phyloP scores from a whole-genome alignment of 306 rosid genomes.

The Lathyrus aphaca region DNA sequence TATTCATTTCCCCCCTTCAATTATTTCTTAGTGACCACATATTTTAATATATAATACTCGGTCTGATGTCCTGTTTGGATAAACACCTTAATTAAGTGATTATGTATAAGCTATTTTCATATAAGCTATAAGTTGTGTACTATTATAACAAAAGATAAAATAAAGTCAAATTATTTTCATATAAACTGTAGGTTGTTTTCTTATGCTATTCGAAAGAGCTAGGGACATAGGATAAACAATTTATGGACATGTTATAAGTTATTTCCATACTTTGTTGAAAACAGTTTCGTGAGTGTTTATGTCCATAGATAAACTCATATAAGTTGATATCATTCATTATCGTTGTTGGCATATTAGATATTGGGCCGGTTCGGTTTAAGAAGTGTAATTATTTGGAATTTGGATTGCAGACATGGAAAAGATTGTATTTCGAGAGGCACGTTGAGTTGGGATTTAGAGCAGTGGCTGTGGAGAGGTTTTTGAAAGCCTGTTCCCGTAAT shows the following conservation, averaged over 20 bases:
- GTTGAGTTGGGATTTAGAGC: conserved; percentile 56
- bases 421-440: conserved; percentile 66
- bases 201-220: neutral
- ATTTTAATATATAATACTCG: too few relatives aligned
- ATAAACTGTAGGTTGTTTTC: neutral
- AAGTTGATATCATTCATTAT: neutral
- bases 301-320: neutral
- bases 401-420: conserved; percentile 68
- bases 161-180: neutral
- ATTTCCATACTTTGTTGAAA: neutral
- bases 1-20: neutral
- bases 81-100: neutral
- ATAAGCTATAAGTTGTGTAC: neutral
- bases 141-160: too few relatives aligned
- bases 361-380: conserved; percentile 14
- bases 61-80: neutral
- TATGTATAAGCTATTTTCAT: neutral
- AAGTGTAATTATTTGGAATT: conserved; percentile 30
- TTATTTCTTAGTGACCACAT: neutral
- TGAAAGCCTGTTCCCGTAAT: conserved; percentile 51
- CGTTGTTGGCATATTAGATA: neutral
- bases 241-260: neutral
- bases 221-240: neutral
- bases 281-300: neutral
- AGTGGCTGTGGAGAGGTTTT: conserved; percentile 46